Evolutionary conservation across 2,329 filamentous ascomycete species (phyloP), one percentile per base, ranked within the genome.

Genomic region (Knoxdaviesia capensis): DNA sequence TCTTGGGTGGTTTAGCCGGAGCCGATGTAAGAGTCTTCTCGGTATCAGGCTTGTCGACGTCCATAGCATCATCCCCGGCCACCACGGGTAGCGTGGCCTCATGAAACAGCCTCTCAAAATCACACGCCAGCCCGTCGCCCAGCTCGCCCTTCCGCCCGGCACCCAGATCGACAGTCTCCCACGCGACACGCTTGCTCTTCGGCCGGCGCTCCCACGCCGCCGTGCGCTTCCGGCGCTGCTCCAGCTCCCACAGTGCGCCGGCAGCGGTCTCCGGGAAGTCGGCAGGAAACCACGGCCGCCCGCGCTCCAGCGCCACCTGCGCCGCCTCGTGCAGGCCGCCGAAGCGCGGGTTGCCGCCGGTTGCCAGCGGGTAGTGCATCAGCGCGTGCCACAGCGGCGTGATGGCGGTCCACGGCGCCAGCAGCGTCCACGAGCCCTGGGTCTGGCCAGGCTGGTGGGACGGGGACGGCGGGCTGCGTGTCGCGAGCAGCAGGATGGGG

Each of bases 331-430:
- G 68, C 32, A 94, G 53, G 0, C 90, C 88, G 1, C 83, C 88
- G 49, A 93, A 85, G 29, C 79, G 69, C 1, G 84, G 80, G 45
- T 85, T 92, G 0, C 80, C 78, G 6, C 86, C 86, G 1, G 77
- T 80, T 0, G 77, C 80, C 1, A 92, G 65, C 0, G 84, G 83
- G 45, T 78, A 85, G 53, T 85, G 85, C 60, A 93, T 79, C 9
- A 96, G 60, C 39, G 74, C 77, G 51, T 88, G 80, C 90, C 90
- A 98, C 32, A 94, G 66, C 0, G 84, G 74, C 34, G 75, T 65
- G 34, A 96, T 80, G 51, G 83, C 94, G 54, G 83, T 86, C 85
- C 88, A 94, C 0, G 90, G 90, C 3, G 90, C 68, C 29, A 96
- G 65, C 1, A 96, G 56, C 0, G 78, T 90, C 85, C 86, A 96